Percentiles rank a stretch among this genome's conserved stretches.
These are phyloP conservation scores for Tricholomella constricta DNA, from an alignment of 768 basidiomycete genomes.

Conservation along the genomic window DNA sequence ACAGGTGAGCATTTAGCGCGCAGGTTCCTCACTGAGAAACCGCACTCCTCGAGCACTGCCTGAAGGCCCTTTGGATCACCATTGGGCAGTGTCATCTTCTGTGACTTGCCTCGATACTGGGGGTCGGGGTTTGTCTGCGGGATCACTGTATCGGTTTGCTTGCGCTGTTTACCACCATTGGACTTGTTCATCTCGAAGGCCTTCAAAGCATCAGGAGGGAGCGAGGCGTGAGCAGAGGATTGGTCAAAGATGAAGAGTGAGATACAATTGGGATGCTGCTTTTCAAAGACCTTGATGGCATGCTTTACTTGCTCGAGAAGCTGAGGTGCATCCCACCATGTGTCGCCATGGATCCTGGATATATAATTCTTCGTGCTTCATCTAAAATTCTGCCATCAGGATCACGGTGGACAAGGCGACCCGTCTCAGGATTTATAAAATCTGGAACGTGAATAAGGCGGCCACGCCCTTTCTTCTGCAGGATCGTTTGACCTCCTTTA, in stretches of 20 bases:
- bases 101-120: conserved; percentile 25
- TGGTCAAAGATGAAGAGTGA: conserved; percentile 36
- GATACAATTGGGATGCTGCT: conserved; percentile 22
- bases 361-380: conserved; percentile 34
- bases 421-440: conserved; percentile 30
- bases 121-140: conserved; percentile 27
- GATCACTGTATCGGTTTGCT: conserved; percentile 28
- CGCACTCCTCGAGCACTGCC: conserved; percentile 36
- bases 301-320: conserved; percentile 30
- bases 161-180: conserved; percentile 29
- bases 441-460: conserved; percentile 36
- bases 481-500: neutral
- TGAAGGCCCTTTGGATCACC: conserved; percentile 39
- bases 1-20: conserved; percentile 38
- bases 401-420: conserved; percentile 25
- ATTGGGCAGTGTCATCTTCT: conserved; percentile 36
- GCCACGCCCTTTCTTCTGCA: conserved; percentile 31
- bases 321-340: conserved; percentile 37
- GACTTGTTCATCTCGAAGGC: conserved; percentile 33
- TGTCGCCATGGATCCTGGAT: conserved; percentile 30
- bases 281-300: conserved; percentile 32
- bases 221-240: conserved; percentile 34
- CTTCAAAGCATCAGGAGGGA: conserved; percentile 31
- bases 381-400: conserved; percentile 18
- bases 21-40: conserved; percentile 36